Conservation (phyloP, 371 early-diverging fungal genomes). For the Batrachochytrium dendrobatidis region DNA sequence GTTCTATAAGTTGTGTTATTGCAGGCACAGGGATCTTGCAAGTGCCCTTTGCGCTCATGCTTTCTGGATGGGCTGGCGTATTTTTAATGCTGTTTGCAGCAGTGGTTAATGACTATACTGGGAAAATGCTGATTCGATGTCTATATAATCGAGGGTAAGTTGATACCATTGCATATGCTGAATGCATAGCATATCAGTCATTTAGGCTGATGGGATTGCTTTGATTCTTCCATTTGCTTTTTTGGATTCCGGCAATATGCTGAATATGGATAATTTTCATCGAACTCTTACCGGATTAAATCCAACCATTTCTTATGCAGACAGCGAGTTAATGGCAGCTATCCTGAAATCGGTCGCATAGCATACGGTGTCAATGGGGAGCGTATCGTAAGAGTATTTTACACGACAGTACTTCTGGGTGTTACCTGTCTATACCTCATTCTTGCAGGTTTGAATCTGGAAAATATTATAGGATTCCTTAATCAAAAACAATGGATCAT, state of each 20-base stretch:
- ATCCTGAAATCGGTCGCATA: constrained; percentile 1
- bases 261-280: too few species aligned
- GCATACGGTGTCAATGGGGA: constrained; percentile 22
- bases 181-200: too few species aligned
- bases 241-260: too few species aligned
- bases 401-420: constrained; percentile 44
- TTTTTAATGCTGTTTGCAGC: constrained; percentile 67
- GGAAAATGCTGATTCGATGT: constrained; percentile 61
- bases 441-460: constrained; percentile 46
- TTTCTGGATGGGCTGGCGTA: constrained; percentile 77
- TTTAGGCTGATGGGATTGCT: too few species aligned
- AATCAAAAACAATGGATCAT: constrained; percentile 36
- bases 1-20: constrained; percentile 56
- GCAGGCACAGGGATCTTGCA: constrained; percentile 83
- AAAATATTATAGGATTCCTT: constrained; percentile 13
- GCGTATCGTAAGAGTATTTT: constrained; percentile 22
- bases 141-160: constrained; percentile 55
- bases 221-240: too few species aligned
- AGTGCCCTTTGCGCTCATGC: constrained; percentile 68
- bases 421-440: constrained; percentile 72
- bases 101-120: constrained; percentile 62
- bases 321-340: not conserved
- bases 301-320: too few species aligned
- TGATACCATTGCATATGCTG: too few species aligned
- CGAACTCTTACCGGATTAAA: too few species aligned